Base-by-base conservation (phyloP, 2,329 filamentous ascomycete species). In the Pseudofabraea citricarpa region DNA sequence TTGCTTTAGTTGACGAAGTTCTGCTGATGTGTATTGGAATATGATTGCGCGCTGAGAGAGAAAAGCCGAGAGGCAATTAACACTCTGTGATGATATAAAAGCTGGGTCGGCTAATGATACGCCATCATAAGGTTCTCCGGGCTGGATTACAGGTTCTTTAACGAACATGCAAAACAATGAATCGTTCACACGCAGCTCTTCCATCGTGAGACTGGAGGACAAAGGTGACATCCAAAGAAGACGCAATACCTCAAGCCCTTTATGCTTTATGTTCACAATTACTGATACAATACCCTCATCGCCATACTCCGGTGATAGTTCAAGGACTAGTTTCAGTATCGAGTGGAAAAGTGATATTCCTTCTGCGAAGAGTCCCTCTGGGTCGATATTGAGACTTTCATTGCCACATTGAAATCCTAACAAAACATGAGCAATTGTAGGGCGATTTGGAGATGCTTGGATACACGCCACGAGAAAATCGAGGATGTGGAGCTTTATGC, bases 361-460 rank as follows among this genome's bases (percentile, higher is more conserved):
- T 13, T 77, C 72, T 10, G 82, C 77, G 63, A 95, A 94, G 2
- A 85, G 66, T 37, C 89, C 78, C 21, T 81, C 77, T 1, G 80
- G 68, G 40, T 85, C 75, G 23, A 93, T 69, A 19, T 80, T 80
- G 2, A 97, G 70, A 8, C 76, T 75, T 49, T 81, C 83, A 26
- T 84, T 78, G 33, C 81, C 79, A 56, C 89, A 94, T 44, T 77
- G 77, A 62, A 98, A 96, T 0, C 93, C 93, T 5, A 98, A 79
- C 2, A 98, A 71, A 36, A 95, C 74, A 63, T 98, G 94, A 0
- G 91, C 93, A 53, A 98, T 83, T 2, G 85, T 94, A 4, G 93
- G 90, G 54, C 83, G 79, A 54, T 85, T 78, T 1, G 86, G 83
- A 20, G 83, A 85, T 24, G 85, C 81, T 42, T 78, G 75, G 3